Base-by-base conservation (phyloP, 345 rosid genomes). In the Euphorbia peplus region DNA sequence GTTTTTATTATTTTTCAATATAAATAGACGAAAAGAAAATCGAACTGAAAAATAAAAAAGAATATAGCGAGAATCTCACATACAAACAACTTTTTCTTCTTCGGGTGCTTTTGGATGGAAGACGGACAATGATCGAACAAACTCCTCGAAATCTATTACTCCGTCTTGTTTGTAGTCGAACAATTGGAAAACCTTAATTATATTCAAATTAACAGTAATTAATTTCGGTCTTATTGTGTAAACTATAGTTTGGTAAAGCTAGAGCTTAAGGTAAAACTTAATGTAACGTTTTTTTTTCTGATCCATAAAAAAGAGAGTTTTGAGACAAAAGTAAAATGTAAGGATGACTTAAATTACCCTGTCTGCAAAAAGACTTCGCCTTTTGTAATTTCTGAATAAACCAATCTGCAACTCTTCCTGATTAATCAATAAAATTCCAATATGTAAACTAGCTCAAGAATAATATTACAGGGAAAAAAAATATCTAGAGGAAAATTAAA, bases 401-500 rank as follows among this genome's bases (percentile, higher is more conserved):
- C 89, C 90, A 28, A 87, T 71, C 66, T 76, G 91, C 72, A 87
- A 82, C 84, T 87, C 90, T 77, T 90, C 96, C 96, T 87, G 83
- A 55, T 70, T 16, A 25, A 44, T 41, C 19, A 63, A 44, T 7
- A 50, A 56, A 7, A 1, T 18, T 8, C 11, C 21, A 25, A 35
- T 11, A 16, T 6, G 15, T 12, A 13, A 7, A 1, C 13, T 56
- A n/a, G n/a, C n/a, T 56, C n/a, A 56, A 26, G 19, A 56, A 26
- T 56, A 29, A 56, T 14, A 4, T 16, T 39, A 4, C n/a, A n/a
- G n/a, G n/a, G n/a, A n/a, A n/a, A n/a, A n/a, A n/a, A n/a, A n/a
- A n/a, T n/a, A n/a, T n/a, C n/a, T n/a, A n/a, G n/a, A n/a, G n/a
- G n/a, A n/a, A n/a, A n/a, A n/a, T n/a, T n/a, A n/a, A n/a, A n/a